Percentiles rank a stretch among this genome's conserved stretches.
Evolutionary conservation across 306 rosid species (phyloP).

Genomic region (Gleditsia sinensis): DNA sequence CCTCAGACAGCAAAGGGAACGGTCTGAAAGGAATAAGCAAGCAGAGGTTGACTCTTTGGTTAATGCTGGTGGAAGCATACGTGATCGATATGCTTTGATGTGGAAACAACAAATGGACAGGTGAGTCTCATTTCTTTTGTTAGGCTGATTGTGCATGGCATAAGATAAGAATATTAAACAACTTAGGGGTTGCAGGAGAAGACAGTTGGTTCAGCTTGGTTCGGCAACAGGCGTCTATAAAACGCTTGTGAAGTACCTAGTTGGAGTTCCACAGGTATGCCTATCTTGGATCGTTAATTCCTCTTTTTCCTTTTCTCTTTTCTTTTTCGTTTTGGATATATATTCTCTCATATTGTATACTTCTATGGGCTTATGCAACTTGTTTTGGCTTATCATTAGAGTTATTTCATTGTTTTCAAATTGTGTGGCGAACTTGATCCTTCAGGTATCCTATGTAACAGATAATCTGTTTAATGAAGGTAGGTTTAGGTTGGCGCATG

Average conservation of each 20-base stretch:
- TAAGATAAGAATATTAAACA: constrained; percentile 35
- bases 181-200: constrained; percentile 62
- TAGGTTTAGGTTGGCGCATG: constrained; percentile 24
- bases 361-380: constrained; percentile 18
- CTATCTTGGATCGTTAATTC: constrained; percentile 10
- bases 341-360: constrained; percentile 19
- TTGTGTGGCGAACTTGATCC: constrained; percentile 7
- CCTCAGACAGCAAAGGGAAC: constrained; percentile 87
- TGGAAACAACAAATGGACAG: constrained; percentile 99
- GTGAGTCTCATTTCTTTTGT: constrained; percentile 43
- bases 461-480: neutral
- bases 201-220: constrained; percentile 90
- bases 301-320: neutral
- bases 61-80: constrained; percentile 81
- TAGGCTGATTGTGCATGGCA: constrained; percentile 19
- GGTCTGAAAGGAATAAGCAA: constrained; percentile 96
- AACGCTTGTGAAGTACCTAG: constrained; percentile 93
- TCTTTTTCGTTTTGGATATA: neutral
- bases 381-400: constrained; percentile 21
- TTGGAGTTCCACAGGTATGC: constrained; percentile 96
- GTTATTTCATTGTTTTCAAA: constrained; percentile 14
- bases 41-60: constrained; percentile 85
- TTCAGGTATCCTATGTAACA: neutral
- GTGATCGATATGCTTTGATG: constrained; percentile 73
- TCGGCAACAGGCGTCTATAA: constrained; percentile 98